Percentiles rank a stretch among this genome's conserved stretches.
These are phyloP conservation scores for Colletotrichum simmondsii DNA, from an alignment of 2,329 filamentous ascomycete genomes.

Conservation along the genomic window DNA sequence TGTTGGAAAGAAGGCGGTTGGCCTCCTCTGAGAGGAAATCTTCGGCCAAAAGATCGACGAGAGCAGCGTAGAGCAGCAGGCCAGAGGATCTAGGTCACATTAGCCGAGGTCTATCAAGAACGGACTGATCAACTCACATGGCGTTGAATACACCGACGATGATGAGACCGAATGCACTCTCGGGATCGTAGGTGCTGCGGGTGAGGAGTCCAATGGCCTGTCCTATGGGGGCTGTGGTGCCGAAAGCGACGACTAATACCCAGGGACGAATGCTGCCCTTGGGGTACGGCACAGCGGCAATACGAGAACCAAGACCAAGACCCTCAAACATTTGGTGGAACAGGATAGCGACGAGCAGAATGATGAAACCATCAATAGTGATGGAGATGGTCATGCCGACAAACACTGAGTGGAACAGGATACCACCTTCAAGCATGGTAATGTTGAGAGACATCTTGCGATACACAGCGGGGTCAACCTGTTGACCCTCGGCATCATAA, in stretches of 20 bases:
- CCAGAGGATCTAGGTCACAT: slow-evolving; percentile 61
- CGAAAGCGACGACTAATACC: slow-evolving; percentile 71
- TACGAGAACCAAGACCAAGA: slow-evolving; percentile 76
- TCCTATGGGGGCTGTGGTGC: slow-evolving; percentile 81
- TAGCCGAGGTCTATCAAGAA: neutral
- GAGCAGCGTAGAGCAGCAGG: slow-evolving; percentile 69
- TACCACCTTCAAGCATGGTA: slow-evolving; percentile 79
- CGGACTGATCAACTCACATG: slow-evolving; percentile 55
- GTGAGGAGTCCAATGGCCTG: slow-evolving; percentile 75
- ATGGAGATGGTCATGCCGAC: slow-evolving; percentile 80
- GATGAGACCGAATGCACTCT: slow-evolving; percentile 72
- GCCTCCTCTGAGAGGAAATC: slow-evolving; percentile 73
- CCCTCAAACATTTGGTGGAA: slow-evolving; percentile 80
- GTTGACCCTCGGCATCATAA: slow-evolving; percentile 56
- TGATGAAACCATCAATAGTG: slow-evolving; percentile 73
- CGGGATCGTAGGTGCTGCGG: slow-evolving; percentile 68
- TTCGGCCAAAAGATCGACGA: slow-evolving; percentile 72
- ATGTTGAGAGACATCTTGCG: slow-evolving; percentile 78
- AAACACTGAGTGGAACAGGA: slow-evolving; percentile 82
- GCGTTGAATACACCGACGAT: slow-evolving; percentile 74
- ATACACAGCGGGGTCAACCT: slow-evolving; percentile 58
- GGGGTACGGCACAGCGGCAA: slow-evolving; percentile 73
- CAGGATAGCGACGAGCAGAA: slow-evolving; percentile 75
- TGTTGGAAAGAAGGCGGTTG: slow-evolving; percentile 58
- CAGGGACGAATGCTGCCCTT: slow-evolving; percentile 67